Evolutionary conservation across 176 grass and related monocot genomes (phyloP).

Genomic region (Bolboschoenus planiculmis): DNA sequence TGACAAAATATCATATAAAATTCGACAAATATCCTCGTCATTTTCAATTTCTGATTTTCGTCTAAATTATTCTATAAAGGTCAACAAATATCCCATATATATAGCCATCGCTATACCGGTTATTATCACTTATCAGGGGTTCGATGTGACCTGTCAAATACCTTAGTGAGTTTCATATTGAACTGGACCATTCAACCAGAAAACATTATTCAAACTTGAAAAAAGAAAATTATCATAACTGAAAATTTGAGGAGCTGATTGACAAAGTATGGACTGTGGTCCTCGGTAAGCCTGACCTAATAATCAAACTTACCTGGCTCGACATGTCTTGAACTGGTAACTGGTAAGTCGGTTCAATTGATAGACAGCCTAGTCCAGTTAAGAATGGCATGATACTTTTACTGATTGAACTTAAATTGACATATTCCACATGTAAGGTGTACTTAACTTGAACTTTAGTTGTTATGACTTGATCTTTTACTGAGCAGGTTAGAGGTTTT

Average conservation of each 20-base stretch:
- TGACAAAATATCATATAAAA: not conserved
- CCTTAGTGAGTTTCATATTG: not conserved
- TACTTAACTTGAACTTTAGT: not conserved
- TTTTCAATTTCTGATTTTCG: not conserved
- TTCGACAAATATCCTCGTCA: not conserved
- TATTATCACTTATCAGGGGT: not conserved
- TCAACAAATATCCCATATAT: too few species aligned
- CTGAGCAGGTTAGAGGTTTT: not conserved
- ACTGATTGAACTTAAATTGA: not conserved
- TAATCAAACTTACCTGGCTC: not conserved
- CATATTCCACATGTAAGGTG: not conserved
- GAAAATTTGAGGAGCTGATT: not conserved
- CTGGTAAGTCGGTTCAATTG: not conserved
- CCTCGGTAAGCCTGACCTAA: not conserved
- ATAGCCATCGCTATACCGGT: not conserved
- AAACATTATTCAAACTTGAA: not conserved
- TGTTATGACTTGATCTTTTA: not conserved
- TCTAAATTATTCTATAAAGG: too few species aligned
- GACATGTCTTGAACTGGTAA: not conserved
- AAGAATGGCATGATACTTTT: not conserved
- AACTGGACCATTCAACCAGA: not conserved
- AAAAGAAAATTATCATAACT: not conserved
- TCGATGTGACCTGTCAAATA: not conserved
- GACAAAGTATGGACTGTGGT: not conserved
- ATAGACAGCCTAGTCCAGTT: not conserved